Evolutionary conservation across 148 eudicot species (phyloP), one percentile per base, ranked within the genome.

Genomic region (Silene latifolia): DNA sequence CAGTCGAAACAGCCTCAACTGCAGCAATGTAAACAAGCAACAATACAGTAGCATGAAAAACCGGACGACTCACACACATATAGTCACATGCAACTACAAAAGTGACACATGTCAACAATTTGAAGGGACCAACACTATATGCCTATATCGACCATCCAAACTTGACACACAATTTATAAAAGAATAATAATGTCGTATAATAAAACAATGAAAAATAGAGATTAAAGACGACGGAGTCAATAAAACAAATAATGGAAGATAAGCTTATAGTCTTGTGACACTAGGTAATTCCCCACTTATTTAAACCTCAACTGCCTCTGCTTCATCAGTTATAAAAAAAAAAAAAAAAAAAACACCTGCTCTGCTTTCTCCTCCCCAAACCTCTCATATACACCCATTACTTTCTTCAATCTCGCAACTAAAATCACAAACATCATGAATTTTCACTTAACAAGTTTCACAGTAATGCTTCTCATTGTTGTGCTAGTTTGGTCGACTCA

Each of bases 241-340:
- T n/a, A n/a, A n/a, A n/a, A n/a, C n/a, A n/a, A n/a, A n/a, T n/a
- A n/a, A n/a, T 74, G 24, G 48, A 46, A 12, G 56, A 51, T 54
- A 70, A 71, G 76, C 79, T 67, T 39, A 70, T 75, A 76, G 79
- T 71, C 68, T 75, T 80, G 79, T 80, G 73, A 65, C 67, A 68
- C 68, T 66, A 19, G 69, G 69, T 66, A 71, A 57, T 66, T 76
- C 69, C 69, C 54, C 68, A 44, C 72, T 80, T 80, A 80, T 80
- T 72, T 76, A 80, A 76, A 80, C 80, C 83, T 59, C 72, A 67
- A 76, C 80, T 23, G 51, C 63, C 76, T 72, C 68, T 67, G 63
- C 80, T 80, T 80, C 63, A 61, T 80, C 63, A 68, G 64, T 67
- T 76, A 80, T 46, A 72, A 80, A 53, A n/a, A n/a, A n/a, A n/a